Evolutionary conservation across 2,329 filamentous ascomycete genomes (phyloP), one percentile per base, ranked within the genome.

Genomic region (Alternaria sp.): DNA sequence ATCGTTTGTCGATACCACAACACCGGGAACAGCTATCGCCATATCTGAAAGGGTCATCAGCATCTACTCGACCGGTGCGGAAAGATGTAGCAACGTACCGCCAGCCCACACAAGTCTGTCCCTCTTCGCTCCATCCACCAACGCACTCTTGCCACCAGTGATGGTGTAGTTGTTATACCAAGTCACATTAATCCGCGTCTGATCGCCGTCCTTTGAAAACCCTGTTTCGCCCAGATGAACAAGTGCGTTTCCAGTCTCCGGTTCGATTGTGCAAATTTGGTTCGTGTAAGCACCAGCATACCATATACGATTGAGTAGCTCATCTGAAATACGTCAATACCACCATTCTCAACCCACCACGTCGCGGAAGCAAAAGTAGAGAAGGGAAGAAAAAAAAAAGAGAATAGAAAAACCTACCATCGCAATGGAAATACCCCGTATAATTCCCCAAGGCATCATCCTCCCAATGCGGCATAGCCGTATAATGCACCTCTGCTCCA

Each of bases 101-200:
- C 86, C 86, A 10, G 86, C 82, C 85, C 85, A 88, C 2, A 88
- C 82, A 17, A 85, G 76, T 8, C 84, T 80, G 65, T 88, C 86
- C 31, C 86, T 79, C 68, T 88, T 88, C 1, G 84, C 83, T 13
- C 85, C 86, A 68, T 88, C 85, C 1, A 78, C 75, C 8, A 80
- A 61, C 4, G 70, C 68, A 14, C 73, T 76, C 0, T 63, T 72
- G 0, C 78, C 77, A n/a, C 78, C 77, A 0, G 78, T 73, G 42
- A 80, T 78, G 0, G 79, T 80, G 23, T 68, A 72, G 45, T 80
- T 80, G 61, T 73, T 69, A 29, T 77, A 80, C 79, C 79, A 81
- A 2, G 74, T 73, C 13, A 75, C 70, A 37, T 77, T 74, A 3
- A 67, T 67, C 1, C 65, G 65, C 33, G 73, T 70, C 1, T 69